Evolutionary conservation across 2,329 filamentous ascomycete species (phyloP).

Genomic region (Sphaerulina vaccinii): DNA sequence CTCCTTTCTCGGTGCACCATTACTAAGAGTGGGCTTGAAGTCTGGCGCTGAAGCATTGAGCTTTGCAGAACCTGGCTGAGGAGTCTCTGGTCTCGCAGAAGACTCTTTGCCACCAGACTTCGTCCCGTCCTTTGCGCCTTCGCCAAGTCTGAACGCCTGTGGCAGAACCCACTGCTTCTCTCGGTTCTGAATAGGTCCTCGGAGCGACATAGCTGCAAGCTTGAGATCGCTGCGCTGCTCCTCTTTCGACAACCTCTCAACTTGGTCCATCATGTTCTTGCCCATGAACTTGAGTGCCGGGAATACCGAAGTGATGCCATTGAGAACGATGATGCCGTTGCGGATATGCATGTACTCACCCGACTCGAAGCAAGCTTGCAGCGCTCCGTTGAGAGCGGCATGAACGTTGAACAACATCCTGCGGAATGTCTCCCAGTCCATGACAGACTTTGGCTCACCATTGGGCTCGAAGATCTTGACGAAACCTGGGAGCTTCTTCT

Average conservation of each 20-base stretch:
- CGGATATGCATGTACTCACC: constrained; percentile 97
- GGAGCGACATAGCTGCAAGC: constrained; percentile 68
- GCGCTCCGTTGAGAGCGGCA: constrained; percentile 71
- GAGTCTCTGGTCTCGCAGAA: constrained; percentile 40
- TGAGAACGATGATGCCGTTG: constrained; percentile 88
- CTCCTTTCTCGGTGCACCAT: constrained; percentile 36
- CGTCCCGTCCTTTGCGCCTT: constrained; percentile 29
- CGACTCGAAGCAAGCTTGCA: constrained; percentile 77
- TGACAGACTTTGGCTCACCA: constrained; percentile 61
- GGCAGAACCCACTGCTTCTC: constrained; percentile 71
- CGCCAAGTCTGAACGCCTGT: constrained; percentile 61
- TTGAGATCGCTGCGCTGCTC: constrained; percentile 71
- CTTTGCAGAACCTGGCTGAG: constrained; percentile 45
- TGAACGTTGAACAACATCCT: constrained; percentile 89
- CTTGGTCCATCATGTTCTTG: constrained; percentile 62
- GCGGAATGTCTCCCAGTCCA: constrained; percentile 84
- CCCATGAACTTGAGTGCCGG: constrained; percentile 90
- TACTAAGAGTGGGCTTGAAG: constrained; percentile 56
- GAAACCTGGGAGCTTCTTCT: constrained; percentile 72
- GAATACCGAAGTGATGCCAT: constrained; percentile 76
- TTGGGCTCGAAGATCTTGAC: constrained; percentile 68
- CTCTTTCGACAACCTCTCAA: constrained; percentile 60
- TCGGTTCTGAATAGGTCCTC: constrained; percentile 67
- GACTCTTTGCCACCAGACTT: constrained; percentile 31
- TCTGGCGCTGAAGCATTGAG: constrained; percentile 59